Evolutionary conservation across 108 stramenopile species (phyloP).

Genomic region (Cyclotella cryptica): DNA sequence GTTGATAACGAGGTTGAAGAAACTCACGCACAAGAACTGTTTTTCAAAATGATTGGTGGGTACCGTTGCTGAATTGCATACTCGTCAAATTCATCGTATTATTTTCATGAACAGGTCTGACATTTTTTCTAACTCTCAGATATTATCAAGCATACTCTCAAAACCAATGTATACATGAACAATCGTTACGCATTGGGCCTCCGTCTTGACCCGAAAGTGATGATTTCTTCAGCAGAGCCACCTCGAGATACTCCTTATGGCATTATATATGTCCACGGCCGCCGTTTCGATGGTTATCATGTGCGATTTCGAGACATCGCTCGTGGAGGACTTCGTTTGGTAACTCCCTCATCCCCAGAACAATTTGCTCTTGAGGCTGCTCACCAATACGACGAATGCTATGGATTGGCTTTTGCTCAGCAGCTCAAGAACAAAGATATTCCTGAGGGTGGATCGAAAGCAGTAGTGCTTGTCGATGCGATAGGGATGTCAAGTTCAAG

Average conservation of each 20-base stretch:
- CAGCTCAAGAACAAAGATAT: conserved; percentile 99
- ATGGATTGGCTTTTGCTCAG: conserved; percentile 93
- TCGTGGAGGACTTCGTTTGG: conserved; percentile 95
- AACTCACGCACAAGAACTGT: conserved; percentile 65
- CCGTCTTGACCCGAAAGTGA: conserved; percentile 90
- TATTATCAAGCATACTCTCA: conserved; percentile 83
- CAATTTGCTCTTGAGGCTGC: conserved; percentile 92
- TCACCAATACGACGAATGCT: conserved; percentile 96
- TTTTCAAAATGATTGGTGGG: conserved; percentile 86
- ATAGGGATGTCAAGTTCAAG: conserved; percentile 61
- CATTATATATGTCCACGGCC: conserved; percentile 93
- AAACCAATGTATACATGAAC: conserved; percentile 94
- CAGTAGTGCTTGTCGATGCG: conserved; percentile 91
- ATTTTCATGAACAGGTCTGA: not conserved
- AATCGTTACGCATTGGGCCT: conserved; percentile 94
- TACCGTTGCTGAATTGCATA: not conserved
- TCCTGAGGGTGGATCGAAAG: conserved; percentile 98
- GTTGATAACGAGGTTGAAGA: conserved; percentile 87
- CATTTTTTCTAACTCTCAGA: conserved; percentile 42
- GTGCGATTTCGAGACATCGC: conserved; percentile 97
- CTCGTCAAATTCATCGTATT: not conserved
- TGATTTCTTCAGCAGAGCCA: conserved; percentile 62
- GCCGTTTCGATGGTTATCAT: conserved; percentile 98
- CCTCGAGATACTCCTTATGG: conserved; percentile 83
- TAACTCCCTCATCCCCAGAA: conserved; percentile 91